These are phyloP conservation scores for Pseudocercospora eumusae DNA, from an alignment of 2,329 filamentous ascomycete genomes.

Conservation along the genomic window DNA sequence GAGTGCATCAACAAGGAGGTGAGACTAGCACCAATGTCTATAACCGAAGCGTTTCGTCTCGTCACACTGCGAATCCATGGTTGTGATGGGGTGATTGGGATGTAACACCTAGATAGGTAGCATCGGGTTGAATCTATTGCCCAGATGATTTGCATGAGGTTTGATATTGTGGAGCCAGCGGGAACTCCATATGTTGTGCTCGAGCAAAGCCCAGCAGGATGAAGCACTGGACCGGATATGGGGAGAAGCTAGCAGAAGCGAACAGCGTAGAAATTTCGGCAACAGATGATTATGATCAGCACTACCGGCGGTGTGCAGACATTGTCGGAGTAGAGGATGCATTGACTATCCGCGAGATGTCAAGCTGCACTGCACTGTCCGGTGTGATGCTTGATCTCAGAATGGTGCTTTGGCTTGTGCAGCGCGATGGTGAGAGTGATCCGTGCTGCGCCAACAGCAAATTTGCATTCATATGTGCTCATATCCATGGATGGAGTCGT, in stretches of 20 bases:
- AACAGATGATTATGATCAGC: neutral
- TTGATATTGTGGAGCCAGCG: neutral
- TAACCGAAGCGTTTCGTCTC: neutral
- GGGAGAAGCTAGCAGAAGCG: conserved; percentile 4
- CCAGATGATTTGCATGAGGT: neutral
- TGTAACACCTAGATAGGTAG: neutral
- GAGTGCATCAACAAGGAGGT: neutral
- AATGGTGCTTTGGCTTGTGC: neutral
- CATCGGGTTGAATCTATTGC: neutral
- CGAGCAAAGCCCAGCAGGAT: neutral
- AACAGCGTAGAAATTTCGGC: conserved; percentile 5
- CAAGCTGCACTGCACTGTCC: neutral
- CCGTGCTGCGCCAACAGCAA: too few relatives aligned
- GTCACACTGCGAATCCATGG: neutral
- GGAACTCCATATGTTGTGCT: neutral
- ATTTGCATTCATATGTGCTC: too few relatives aligned
- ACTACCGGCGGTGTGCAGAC: neutral
- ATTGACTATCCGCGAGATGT: neutral
- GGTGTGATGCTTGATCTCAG: neutral
- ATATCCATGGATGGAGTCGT: neutral
- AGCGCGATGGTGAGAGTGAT: neutral
- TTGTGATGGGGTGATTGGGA: neutral
- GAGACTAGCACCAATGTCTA: neutral
- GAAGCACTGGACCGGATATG: neutral
- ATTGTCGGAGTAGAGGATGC: neutral